Evolutionary conservation across 2,329 filamentous ascomycete genomes (phyloP).

Genomic region (Colletotrichum gloeosporioides): DNA sequence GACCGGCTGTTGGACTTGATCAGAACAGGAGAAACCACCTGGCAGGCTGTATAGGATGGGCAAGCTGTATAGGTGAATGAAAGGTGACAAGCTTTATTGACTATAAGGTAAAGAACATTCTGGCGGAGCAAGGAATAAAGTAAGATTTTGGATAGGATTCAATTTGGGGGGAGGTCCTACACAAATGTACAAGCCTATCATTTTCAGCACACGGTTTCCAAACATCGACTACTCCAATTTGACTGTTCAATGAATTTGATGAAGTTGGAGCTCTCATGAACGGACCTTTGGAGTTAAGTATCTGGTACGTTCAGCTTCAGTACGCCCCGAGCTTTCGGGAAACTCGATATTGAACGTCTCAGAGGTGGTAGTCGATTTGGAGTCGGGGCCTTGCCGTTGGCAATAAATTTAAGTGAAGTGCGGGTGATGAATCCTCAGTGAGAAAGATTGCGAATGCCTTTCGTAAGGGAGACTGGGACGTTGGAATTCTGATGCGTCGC

Average conservation of each 20-base stretch:
- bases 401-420: accelerated
- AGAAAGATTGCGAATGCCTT: neutral
- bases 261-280: neutral
- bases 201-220: neutral
- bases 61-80: neutral
- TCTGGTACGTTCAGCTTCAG: no score
- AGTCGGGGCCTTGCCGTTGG: neutral
- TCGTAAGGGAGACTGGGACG: neutral
- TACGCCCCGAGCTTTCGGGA: neutral
- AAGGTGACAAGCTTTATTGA: neutral
- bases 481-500: neutral
- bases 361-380: neutral
- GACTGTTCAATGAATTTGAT: neutral
- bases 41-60: neutral
- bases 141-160: accelerated
- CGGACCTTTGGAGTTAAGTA: no score
- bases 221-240: neutral
- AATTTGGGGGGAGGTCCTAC: neutral
- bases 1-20: neutral
- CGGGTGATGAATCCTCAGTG: neutral
- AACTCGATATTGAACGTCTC: neutral
- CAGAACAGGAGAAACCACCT: neutral
- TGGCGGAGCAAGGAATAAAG: neutral
- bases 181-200: neutral
- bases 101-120: accelerated